These are phyloP conservation scores for Aspergillus indologenus DNA, from an alignment of 495 filamentous ascomycete genomes.

Conservation along the genomic window DNA sequence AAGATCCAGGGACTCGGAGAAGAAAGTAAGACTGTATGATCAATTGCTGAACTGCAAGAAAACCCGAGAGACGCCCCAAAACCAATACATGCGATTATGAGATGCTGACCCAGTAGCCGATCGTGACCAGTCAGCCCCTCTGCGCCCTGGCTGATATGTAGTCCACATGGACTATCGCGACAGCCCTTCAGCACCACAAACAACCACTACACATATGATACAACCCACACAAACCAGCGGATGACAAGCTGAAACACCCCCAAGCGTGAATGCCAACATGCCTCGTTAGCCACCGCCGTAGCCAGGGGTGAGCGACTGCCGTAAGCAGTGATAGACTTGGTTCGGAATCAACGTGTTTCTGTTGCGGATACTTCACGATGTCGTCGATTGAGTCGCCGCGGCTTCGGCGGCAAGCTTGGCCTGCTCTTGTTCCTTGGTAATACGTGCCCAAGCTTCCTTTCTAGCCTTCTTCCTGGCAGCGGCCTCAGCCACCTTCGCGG, in stretches of 20 bases:
- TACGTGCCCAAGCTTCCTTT: constrained; percentile 1
- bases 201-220: constrained; percentile 23
- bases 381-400: constrained; percentile 9
- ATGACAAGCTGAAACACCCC: background rate
- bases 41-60: background rate
- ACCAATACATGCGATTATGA: background rate
- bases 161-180: background rate
- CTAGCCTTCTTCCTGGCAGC: constrained; percentile 2
- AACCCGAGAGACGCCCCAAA: background rate
- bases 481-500: too few relatives aligned
- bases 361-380: background rate
- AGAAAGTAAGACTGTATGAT: background rate
- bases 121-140: background rate
- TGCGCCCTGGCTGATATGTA: background rate
- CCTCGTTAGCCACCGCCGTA: background rate
- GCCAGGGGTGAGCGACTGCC: background rate
- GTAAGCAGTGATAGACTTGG: background rate
- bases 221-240: constrained; percentile 1
- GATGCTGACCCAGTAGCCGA: background rate
- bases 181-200: constrained; percentile 2
- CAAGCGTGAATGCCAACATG: background rate
- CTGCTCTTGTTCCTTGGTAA: too few relatives aligned
- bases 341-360: background rate
- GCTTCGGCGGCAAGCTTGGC: background rate
- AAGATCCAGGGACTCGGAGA: background rate